phyloP scores from a whole-genome alignment of 768 basidiomycete species.

The Tephrocybe sp. region DNA sequence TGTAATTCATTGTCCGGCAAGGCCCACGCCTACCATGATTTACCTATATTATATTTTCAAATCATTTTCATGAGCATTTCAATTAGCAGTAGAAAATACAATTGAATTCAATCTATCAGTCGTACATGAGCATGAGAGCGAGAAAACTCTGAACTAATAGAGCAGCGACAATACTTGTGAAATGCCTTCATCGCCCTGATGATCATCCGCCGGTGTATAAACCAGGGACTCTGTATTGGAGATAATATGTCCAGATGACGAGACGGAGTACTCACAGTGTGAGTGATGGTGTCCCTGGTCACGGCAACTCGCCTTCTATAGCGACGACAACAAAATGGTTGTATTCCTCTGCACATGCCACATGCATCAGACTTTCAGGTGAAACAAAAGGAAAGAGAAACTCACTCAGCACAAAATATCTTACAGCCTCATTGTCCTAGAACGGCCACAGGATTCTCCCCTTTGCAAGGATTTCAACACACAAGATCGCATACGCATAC shows the following conservation, averaged over 20 bases:
- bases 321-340: not conserved
- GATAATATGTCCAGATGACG: conserved; percentile 20
- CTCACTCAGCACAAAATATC: conserved; percentile 47
- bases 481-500: conserved; percentile 68
- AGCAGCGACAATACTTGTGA: no score
- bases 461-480: conserved; percentile 52
- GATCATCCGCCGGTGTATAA: conserved; percentile 30
- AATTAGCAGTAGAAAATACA: no score
- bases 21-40: no score
- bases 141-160: no score
- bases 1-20: no score
- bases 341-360: conserved; percentile 48
- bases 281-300: conserved; percentile 8
- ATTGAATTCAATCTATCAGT: no score
- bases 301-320: conserved; percentile 6
- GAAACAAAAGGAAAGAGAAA: no score
- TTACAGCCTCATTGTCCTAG: conserved; percentile 48
- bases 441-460: conserved; percentile 59
- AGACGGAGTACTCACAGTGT: conserved; percentile 33
- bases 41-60: no score
- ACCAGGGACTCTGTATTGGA: conserved; percentile 36
- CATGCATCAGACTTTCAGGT: conserved; percentile 10
- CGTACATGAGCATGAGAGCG: no score
- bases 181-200: no score
- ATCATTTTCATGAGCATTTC: no score